Conservation (phyloP, 495 filamentous ascomycete genomes). For the Aspergillus nidulans region DNA sequence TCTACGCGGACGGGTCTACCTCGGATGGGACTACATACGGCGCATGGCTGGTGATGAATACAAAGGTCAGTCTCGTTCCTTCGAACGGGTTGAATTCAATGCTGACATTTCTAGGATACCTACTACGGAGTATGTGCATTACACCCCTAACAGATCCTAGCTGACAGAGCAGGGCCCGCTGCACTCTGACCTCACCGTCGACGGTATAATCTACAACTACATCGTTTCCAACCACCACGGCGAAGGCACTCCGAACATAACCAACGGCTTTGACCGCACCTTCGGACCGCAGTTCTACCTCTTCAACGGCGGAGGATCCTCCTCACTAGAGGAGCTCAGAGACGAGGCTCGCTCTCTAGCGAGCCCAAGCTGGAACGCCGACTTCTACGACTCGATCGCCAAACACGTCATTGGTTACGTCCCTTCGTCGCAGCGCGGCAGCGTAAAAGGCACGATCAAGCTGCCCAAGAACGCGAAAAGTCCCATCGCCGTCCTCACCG, state of each 20-base stretch:
- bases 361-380: slow-evolving; percentile 45
- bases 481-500: slow-evolving; percentile 49
- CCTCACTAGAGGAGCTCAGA: slow-evolving; percentile 37
- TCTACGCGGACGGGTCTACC: slow-evolving; percentile 48
- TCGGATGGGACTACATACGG: slow-evolving; percentile 48
- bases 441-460: slow-evolving; percentile 37
- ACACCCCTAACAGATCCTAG: neutral
- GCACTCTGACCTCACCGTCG: slow-evolving; percentile 53
- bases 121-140: slow-evolving; percentile 44
- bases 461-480: slow-evolving; percentile 42
- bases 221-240: slow-evolving; percentile 53
- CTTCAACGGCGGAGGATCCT: slow-evolving; percentile 49
- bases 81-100: neutral
- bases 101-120: slow-evolving; percentile 34
- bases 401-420: slow-evolving; percentile 50
- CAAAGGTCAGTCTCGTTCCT: slow-evolving; percentile 28
- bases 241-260: slow-evolving; percentile 54
- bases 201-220: slow-evolving; percentile 54
- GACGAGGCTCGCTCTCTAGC: slow-evolving; percentile 45
- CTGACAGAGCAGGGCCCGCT: slow-evolving; percentile 39
- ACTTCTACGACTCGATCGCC: slow-evolving; percentile 55
- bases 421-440: slow-evolving; percentile 37
- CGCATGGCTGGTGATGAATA: slow-evolving; percentile 57
- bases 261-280: slow-evolving; percentile 53
- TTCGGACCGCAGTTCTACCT: slow-evolving; percentile 55